Evolutionary conservation across 179 eudicot genomes (phyloP), one percentile per base, ranked within the genome.

Genomic region (Camellia oleifera): DNA sequence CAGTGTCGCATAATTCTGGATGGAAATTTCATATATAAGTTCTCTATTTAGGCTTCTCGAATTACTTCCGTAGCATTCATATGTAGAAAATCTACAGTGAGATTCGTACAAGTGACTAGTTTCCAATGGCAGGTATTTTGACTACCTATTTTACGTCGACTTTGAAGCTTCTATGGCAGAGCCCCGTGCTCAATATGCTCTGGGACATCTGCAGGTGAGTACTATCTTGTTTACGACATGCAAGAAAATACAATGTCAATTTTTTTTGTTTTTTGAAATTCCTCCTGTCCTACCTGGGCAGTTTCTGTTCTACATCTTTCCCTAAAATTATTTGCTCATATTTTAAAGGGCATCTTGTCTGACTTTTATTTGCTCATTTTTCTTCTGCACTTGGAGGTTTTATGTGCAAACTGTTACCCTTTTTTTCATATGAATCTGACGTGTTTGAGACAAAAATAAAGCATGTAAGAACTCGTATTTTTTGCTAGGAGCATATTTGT

Each of bases 141-240:
- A 94, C 77, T 93, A 90, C 85, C 92, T 93, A 69, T 94, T 94
- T 77, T 94, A 90, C 84, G 89, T 94, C n/a, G 99, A 97, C 85
- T 97, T 97, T 81, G 97, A 97, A 89, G 97, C 99, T 80, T 97
- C 99, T 11, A 97, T 97, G 99, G 98, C 98, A 1, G 99, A 93
- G 77, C 90, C 93, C 79, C 97, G 93, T 76, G 95, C 98, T 56
- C 99, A 94, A 80, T 82, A 81, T 83, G 99, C 99, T 78, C 81
- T 95, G 77, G 94, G 94, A 52, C 98, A 95, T 87, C 89, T 97
- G 67, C 98, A 93, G 98, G 99, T 94, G 20, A 78, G 91, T 83
- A n/a, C 75, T 26, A 57, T 50, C 3, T 15, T 0, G 42, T 52
- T 74, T n/a, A 48, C 7, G 6, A 48, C 52, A 48, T 48, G 52